Percentiles rank a stretch among this genome's conserved stretches.
These are phyloP conservation scores for Jimgerdemannia lactiflua DNA, from an alignment of 192 early-diverging fungal species.

Conservation along the genomic window DNA sequence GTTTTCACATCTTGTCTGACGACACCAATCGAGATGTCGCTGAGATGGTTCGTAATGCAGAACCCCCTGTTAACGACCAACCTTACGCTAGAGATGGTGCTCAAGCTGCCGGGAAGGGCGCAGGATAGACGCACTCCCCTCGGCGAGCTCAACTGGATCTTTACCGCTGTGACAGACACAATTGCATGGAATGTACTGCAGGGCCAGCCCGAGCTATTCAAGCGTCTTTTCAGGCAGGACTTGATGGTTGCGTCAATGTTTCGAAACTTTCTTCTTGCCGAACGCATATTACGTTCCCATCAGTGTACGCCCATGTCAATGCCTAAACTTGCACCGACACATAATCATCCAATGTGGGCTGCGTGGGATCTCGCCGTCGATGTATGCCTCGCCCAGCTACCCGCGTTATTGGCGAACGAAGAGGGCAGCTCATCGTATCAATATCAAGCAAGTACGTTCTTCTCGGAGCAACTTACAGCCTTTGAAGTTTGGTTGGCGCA, in stretches of 20 bases:
- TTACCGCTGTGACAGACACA: slow-evolving; percentile 97
- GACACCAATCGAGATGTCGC: slow-evolving; percentile 91
- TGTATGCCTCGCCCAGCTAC: slow-evolving; percentile 88
- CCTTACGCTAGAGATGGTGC: slow-evolving; percentile 85
- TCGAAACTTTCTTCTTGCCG: slow-evolving; percentile 93
- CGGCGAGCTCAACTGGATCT: slow-evolving; percentile 99
- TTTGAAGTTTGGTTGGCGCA: slow-evolving; percentile 95
- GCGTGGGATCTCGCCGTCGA: slow-evolving; percentile 95
- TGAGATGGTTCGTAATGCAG: slow-evolving; percentile 88
- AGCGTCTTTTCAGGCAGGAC: slow-evolving; percentile 90
- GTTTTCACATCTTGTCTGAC: slow-evolving; percentile 96
- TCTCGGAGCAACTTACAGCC: slow-evolving; percentile 94
- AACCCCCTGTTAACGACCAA: slow-evolving; percentile 71
- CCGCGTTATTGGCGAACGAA: slow-evolving; percentile 60
- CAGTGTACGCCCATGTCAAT: slow-evolving; percentile 88
- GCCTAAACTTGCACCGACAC: slow-evolving; percentile 83
- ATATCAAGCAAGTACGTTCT: slow-evolving; percentile 85
- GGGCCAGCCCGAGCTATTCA: slow-evolving; percentile 79
- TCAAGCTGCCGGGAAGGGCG: slow-evolving; percentile 79
- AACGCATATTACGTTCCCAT: slow-evolving; percentile 94
- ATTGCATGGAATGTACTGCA: slow-evolving; percentile 94
- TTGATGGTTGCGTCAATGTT: slow-evolving; percentile 92
- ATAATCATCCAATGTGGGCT: slow-evolving; percentile 96
- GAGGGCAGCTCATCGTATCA: slow-evolving; percentile 39
- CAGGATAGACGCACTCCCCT: slow-evolving; percentile 91